Base-by-base conservation (phyloP, 805 yeast genomes). In the Candida gorgasii region DNA sequence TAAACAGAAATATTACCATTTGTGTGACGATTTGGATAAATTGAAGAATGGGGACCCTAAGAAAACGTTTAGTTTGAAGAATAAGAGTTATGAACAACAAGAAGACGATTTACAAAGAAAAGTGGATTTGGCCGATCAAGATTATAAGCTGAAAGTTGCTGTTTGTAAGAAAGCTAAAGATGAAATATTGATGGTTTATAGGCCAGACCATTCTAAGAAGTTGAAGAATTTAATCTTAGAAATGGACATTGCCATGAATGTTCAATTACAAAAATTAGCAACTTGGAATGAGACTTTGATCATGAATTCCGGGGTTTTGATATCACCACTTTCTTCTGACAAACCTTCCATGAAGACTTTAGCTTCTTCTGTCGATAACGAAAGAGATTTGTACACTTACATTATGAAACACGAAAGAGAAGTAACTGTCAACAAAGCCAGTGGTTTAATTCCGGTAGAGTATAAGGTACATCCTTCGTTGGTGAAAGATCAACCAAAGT, bases 211-310 rank as follows among this genome's bases (percentile, higher is more conserved):
- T 29, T 80, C 88, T 5, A 76, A 79, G 46, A 82, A 80, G 49
- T 72, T 93, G 47, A 86, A 83, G 57, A 84, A 86, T 57, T 69
- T 89, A 48, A 82, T 89, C 43, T 69, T 90, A 48, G 97, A 92
- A 62, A 75, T 88, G 58, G 98, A 93, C 62, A 80, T 88, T 37
- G 98, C 97, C 8, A 69, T 92, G 73, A 80, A 88, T 47, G 79
- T 90, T 39, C 97, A 92, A 63, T 69, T 93, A 43, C 92, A 87
- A 54, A 89, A 89, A 58, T 92, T 84, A 61, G 84, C 97, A 3
- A 86, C 92, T 22, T 85, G 88, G 75, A 79, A 82, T 40, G 98
- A 92, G 64, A 86, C 88, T 15, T 73, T 86, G 43, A 75, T 87
- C 13, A 76, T 93, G 67, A 89, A 90, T 55, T 75, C 86, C 14